These are phyloP conservation scores for Cetraspora pellucida DNA, from an alignment of 192 early-diverging fungal species.

Conservation along the genomic window DNA sequence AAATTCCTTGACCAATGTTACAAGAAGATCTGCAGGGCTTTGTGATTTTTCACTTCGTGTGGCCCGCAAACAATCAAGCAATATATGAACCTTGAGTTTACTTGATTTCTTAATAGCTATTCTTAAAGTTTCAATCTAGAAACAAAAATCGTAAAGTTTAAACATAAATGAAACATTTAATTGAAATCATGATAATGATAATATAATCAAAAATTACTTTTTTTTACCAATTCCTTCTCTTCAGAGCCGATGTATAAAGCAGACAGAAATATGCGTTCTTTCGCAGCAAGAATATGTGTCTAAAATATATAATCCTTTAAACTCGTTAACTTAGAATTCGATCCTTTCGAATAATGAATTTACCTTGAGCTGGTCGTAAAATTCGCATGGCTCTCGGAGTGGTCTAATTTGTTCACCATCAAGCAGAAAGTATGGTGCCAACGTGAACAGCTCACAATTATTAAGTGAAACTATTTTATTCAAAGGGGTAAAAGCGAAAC, in stretches of 20 bases:
- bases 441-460: not conserved
- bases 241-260: slow-evolving; percentile 88
- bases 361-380: slow-evolving; percentile 58
- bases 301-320: slow-evolving; percentile 32
- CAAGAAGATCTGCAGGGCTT: slow-evolving; percentile 71
- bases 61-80: slow-evolving; percentile 90
- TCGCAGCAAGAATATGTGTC: slow-evolving; percentile 70
- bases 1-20: slow-evolving; percentile 64
- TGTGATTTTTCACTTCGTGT: slow-evolving; percentile 60
- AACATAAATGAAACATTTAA: not conserved
- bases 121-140: slow-evolving; percentile 61
- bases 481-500: no score
- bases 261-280: slow-evolving; percentile 75
- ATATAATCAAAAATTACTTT: slow-evolving; percentile 4
- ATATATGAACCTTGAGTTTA: slow-evolving; percentile 64
- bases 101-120: slow-evolving; percentile 56
- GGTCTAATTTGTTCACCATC: slow-evolving; percentile 23
- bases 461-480: no score
- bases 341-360: slow-evolving; percentile 25
- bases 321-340: not conserved
- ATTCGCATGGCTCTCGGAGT: slow-evolving; percentile 34
- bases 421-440: slow-evolving; percentile 20
- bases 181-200: not conserved
- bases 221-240: slow-evolving; percentile 74
- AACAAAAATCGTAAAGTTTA: not conserved